Evolutionary conservation across 345 rosid species (phyloP), one percentile per base, ranked within the genome.

Genomic region (Gossypium ekmanianum): DNA sequence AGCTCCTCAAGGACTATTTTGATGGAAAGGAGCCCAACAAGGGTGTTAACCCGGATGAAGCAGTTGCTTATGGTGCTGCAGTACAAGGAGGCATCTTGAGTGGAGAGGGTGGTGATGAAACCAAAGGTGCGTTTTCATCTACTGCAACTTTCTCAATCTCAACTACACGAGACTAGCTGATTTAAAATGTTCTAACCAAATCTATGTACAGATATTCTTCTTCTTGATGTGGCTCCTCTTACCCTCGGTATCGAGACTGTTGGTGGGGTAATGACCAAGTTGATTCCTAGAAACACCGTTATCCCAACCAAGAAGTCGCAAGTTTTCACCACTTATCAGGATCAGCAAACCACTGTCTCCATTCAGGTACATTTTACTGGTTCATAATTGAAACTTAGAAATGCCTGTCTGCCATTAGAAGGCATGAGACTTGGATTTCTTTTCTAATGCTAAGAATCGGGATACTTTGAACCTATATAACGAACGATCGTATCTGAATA

Each of bases 21-120:
- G 94, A 95, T 26, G 99, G 99, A 1, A 95, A 95, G 81, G 99
- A 95, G 87, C 99, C 99, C 1, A 95, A 89, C 88, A 95, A 95
- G 88, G 99, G 99, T 81, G 99, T 95, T 79, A 95, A 95, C 88
- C 98, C 99, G 0, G 99, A 95, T 61, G 99, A 95, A 84, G 99
- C 99, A 3, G 99, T 95, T 76, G 99, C 99, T 68, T 91, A 74
- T 68, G 99, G 99, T 88, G 99, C 99, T 74, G 99, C 99, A 1
- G 98, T 95, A 3, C 99, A 95, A 86, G 99, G 99, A 27, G 94
- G 97, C 76, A 95, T 95, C 68, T 85, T 95, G 86, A 91, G 99
- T 20, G 99, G 98, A 77, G 99, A 95, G 87, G 99, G 98, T 74
- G 99, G 99, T 83, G 98, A 95, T 63, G 98, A 95, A 75, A 95